phyloP scores from a whole-genome alignment of 768 basidiomycete species.

The Boletus rubroflammeus region DNA sequence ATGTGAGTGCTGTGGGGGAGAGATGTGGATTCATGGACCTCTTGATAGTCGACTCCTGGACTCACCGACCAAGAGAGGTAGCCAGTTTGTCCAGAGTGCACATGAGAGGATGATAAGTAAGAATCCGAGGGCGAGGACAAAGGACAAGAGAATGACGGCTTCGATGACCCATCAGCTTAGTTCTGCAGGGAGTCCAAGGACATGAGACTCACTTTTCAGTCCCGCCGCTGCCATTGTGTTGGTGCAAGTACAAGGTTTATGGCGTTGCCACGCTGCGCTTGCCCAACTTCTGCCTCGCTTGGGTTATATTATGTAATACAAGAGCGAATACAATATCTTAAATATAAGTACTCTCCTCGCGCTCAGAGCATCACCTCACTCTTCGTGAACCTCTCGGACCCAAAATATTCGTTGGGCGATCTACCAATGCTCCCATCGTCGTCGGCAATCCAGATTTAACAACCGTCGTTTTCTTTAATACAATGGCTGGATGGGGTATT shows the following conservation, averaged over 20 bases:
- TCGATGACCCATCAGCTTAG: slow-evolving; percentile 4
- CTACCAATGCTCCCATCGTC: slow-evolving; percentile 28
- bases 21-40: neutral
- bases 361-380: slow-evolving; percentile 15
- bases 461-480: slow-evolving; percentile 21
- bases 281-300: neutral
- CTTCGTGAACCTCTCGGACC: slow-evolving; percentile 33
- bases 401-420: slow-evolving; percentile 34
- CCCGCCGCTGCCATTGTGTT: slow-evolving; percentile 59
- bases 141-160: slow-evolving; percentile 96
- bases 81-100: slow-evolving; percentile 94
- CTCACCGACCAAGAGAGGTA: slow-evolving; percentile 93
- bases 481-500: neutral
- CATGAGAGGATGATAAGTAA: slow-evolving; percentile 96
- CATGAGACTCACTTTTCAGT: slow-evolving; percentile 55
- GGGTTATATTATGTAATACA: slow-evolving; percentile 25
- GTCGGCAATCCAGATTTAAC: slow-evolving; percentile 24
- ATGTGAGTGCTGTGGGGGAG: slow-evolving; percentile 68
- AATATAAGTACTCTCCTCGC: slow-evolving; percentile 8
- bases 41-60: slow-evolving; percentile 5
- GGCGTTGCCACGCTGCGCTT: too few species aligned
- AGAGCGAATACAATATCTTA: slow-evolving; percentile 3
- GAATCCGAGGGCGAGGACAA: slow-evolving; percentile 97
- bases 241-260: too few species aligned
- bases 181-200: neutral